Percentiles rank a stretch among this genome's conserved stretches.
phyloP scores from a whole-genome alignment of 2,329 filamentous ascomycete species.

The Scedosporium apiospermum region DNA sequence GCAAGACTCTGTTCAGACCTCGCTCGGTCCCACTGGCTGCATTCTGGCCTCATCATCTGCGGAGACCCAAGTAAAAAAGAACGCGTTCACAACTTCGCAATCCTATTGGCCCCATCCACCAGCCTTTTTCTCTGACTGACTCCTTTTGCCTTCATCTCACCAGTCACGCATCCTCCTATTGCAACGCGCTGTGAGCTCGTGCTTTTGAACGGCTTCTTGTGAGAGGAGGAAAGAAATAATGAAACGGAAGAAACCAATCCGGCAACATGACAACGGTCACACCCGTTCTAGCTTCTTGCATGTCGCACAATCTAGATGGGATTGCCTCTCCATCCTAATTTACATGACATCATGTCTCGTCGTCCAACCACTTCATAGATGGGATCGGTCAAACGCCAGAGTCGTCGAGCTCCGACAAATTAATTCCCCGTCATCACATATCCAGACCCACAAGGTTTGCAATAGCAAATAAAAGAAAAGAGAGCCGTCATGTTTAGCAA shows the following conservation, averaged over 20 bases:
- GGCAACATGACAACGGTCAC: not conserved
- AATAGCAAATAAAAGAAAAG: not conserved
- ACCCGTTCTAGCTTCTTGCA: too few relatives aligned
- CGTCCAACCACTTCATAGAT: too few relatives aligned
- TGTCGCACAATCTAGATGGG: too few relatives aligned
- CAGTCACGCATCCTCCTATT: not conserved
- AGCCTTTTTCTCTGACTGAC: not conserved
- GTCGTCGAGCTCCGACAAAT: not conserved
- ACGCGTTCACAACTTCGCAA: too few relatives aligned
- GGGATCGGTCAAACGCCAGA: not conserved
- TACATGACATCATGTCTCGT: not conserved
- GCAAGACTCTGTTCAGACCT: not conserved
- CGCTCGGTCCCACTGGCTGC: not conserved
- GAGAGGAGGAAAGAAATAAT: not conserved
- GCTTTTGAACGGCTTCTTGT: not conserved
- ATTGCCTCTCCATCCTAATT: not conserved
- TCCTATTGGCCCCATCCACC: not conserved
- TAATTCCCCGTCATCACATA: not conserved
- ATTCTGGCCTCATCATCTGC: not conserved
- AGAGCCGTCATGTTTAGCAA: not conserved
- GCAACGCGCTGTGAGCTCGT: not conserved
- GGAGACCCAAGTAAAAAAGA: too few relatives aligned
- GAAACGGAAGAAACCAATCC: not conserved
- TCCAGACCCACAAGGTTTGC: not conserved
- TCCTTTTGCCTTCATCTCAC: not conserved